Base-by-base conservation (phyloP, 108 stramenopile species). In the Parietichytrium sp. region DNA sequence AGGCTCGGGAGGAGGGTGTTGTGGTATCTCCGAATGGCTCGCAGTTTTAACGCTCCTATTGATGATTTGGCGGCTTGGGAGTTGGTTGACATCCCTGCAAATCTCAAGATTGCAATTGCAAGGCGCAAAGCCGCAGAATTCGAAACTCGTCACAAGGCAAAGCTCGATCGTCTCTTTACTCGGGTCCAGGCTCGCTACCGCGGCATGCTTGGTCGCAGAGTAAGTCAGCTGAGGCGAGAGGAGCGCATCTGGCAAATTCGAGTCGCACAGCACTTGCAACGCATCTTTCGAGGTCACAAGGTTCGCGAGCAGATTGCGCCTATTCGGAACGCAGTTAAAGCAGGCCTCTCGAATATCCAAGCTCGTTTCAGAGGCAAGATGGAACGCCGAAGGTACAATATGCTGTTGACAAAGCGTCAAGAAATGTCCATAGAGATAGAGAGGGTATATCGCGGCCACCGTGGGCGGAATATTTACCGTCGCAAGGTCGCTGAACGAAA, bases 231-330 rank as follows among this genome's bases (percentile, higher is more conserved):
- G 10, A 33, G 61, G 42, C n/a, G n/a, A n/a, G 15, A 45, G 15
- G n/a, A 45, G 1, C 61, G 61, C 33, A 45, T 23, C n/a, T 38
- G 45, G 23, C 61, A 72, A 25, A 25, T 15, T 12, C 33, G 36
- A 2, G 61, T 72, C 42, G 61, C 61, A 7, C 38, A 15, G 33
- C 61, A 72, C 61, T 25, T 72, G 1, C 61, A 72, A 42, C 61
- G 61, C 29, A 20, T 72, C 33, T 72, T 72, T 25, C 61, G 61
- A 20, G 61, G 61, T n/a, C 36, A 72, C 61, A 72, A 72, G 42
- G 45, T 42, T 0, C 61, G 61, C 29, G 38, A 72, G 10, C 38
- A 72, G 13, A 33, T 72, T 42, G 3, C n/a, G 33, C 0, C 42
- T 12, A 36, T 72, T 16, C 33, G 42, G 42, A 16, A 42, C 8